Base-by-base conservation (phyloP, 352 stramenopile genomes). In the Globisporangium canariense region DNA sequence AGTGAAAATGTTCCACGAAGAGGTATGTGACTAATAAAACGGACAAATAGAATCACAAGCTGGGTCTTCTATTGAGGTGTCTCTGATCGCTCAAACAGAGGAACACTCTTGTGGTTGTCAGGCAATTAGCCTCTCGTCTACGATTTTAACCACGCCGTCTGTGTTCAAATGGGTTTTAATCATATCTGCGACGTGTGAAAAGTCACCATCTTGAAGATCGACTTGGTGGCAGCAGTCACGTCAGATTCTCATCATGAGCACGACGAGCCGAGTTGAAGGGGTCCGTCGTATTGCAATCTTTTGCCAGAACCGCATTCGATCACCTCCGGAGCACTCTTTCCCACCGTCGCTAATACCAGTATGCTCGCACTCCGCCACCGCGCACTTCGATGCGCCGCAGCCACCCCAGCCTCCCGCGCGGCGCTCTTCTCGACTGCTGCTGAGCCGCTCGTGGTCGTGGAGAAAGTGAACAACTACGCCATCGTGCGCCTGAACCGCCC, bases 401-500 rank as follows among this genome's bases (percentile, higher is more conserved):
- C 40, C 49, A 25, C 32, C 28, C 38, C 38, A 10, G 14, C 43
- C 8, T 22, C 55, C 3, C 74, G 74, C 38, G 58, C 66, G 5
- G 63, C 56, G 28, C 28, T 43, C 5, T 68, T 83, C 56, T 81
- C 75, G 16, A 71, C 73, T 1, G 68, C 68, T 4, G 68, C 68
- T 4, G 68, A 84, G 60, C 75, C 80, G 65, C 67, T 91, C 22
- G 78, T 93, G 64, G 69, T 93, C 18, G 76, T 94, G 38, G 86
- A 93, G 69, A 88, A 83, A 58, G 65, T 78, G 32, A 76, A 88
- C 60, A 83, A 83, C 62, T 91, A 90, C 65, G 86, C 86, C 13
- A 71, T 94, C 61, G 82, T 94, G 68, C 83, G 81, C 62, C 68
- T 94, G 73, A 93, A 92, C 68, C 83, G 86, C 34, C 66, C 82